Conservation (phyloP, 75 land plant species). For the Larix kaempferi region DNA sequence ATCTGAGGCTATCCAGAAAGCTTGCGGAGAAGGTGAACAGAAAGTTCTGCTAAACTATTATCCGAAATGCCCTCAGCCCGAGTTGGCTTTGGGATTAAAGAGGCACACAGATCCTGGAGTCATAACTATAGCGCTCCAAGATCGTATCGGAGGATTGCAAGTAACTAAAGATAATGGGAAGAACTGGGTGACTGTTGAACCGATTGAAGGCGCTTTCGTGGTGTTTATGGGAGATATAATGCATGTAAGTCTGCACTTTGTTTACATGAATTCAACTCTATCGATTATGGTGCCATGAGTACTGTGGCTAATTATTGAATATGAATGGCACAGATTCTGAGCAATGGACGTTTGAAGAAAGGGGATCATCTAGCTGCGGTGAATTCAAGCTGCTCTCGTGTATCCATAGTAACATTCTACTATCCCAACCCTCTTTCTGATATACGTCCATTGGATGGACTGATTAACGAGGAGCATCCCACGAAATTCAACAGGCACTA, state of each 20-base stretch:
- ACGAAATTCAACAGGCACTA: constrained; percentile 4
- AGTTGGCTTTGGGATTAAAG: constrained; percentile 29
- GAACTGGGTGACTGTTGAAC: constrained; percentile 28
- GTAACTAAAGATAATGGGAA: constrained; percentile 18
- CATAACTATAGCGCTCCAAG: constrained; percentile 35
- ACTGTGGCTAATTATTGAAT: too few species aligned
- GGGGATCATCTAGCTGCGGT: too few species aligned
- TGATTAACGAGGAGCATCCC: constrained; percentile 42
- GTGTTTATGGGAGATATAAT: constrained; percentile 34
- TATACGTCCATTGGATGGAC: constrained; percentile 55
- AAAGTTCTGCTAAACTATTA: constrained; percentile 33
- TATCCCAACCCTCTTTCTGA: constrained; percentile 51
- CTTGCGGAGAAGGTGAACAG: constrained; percentile 14
- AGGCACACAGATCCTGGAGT: constrained; percentile 36
- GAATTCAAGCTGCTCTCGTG: too few species aligned
- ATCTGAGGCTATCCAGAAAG: constrained; percentile 13
- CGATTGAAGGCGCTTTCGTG: constrained; percentile 19
- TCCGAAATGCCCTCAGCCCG: constrained; percentile 37
- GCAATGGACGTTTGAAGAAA: too few species aligned
- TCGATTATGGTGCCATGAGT: too few species aligned
- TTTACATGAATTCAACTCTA: too few species aligned
- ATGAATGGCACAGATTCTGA: too few species aligned
- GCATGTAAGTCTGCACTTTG: too few species aligned
- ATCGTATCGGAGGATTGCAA: constrained; percentile 23
- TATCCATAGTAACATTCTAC: constrained; percentile 66